Base-by-base conservation (phyloP, 23 red algal genomes). In the Gracilaria vermiculophylla region DNA sequence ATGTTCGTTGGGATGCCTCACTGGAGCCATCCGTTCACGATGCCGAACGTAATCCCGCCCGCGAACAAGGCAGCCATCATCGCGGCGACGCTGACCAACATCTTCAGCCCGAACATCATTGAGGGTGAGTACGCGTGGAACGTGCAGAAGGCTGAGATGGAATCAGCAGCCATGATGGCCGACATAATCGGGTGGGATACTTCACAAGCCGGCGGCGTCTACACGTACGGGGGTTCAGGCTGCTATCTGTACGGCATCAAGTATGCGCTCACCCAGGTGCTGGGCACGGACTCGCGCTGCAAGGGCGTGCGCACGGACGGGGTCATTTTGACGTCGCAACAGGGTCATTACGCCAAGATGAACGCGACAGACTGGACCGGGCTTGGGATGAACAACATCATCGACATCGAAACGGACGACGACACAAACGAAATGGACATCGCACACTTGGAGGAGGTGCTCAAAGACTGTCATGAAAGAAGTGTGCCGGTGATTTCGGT, bases 161-260 rank as follows among this genome's bases (percentile, higher is more conserved):
- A 88, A 35, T 77, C 52, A 0, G 70, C 70, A 1, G 84, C 69
- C 3, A 88, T 88, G 19, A 64, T 88, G 16, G 47, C 84, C 17
- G 41, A 62, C 12, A 28, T 88, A 39, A 44, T 57, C 39, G 84
- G 69, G 4, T 88, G 84, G 84, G 57, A 88, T 31, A 28, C 49
- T 1, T 21, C 84, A 15, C 29, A 77, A 14, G 50, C 84, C 27
- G 84, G 84, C 21, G 84, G 84, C 1, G 0, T 88, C 33, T 88
- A 64, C 57, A 88, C 84, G 20, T 88, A 77, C 33, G 84, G 84
- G 4, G 84, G 84, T 14, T 61, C 69, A 3, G 84, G 84, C 15
- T 88, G 84, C 52, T 88, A 88, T 78, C 70, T 88, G 33, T 88
- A 88, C 40, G 84, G 35, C n/a, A 21, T 88, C 19, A 88, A 88